A percentile compares a stretch with the other conserved stretches of the same genome.
Evolutionary conservation across 495 filamentous ascomycete species (phyloP).

Genomic region (Bombardia bombarda): DNA sequence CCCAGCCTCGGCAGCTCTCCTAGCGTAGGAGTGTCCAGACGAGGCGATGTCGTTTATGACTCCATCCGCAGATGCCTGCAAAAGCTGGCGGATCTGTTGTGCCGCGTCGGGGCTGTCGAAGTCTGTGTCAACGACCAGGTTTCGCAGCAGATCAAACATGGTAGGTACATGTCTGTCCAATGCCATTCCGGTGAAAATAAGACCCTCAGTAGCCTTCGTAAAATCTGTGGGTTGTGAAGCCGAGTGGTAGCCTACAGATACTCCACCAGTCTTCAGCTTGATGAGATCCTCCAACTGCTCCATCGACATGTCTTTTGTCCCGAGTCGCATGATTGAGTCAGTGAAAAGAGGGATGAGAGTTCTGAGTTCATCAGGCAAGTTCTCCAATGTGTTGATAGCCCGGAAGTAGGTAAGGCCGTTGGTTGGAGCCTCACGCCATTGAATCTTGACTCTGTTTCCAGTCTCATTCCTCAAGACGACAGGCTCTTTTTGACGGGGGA

Average conservation of each 20-base stretch:
- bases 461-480: slow-evolving; percentile 60
- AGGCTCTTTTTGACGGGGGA: slow-evolving; percentile 67
- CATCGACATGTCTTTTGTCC: slow-evolving; percentile 80
- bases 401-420: slow-evolving; percentile 96
- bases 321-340: slow-evolving; percentile 84
- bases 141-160: slow-evolving; percentile 82
- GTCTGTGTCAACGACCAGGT: slow-evolving; percentile 75
- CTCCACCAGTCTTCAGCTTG: slow-evolving; percentile 91
- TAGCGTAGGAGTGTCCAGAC: slow-evolving; percentile 77
- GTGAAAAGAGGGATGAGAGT: slow-evolving; percentile 84
- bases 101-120: slow-evolving; percentile 78
- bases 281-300: slow-evolving; percentile 92
- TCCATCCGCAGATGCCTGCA: slow-evolving; percentile 77
- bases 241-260: slow-evolving; percentile 70
- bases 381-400: slow-evolving; percentile 69
- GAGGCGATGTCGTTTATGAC: slow-evolving; percentile 87
- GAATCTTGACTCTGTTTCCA: slow-evolving; percentile 61
- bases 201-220: slow-evolving; percentile 63
- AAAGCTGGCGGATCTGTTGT: slow-evolving; percentile 71
- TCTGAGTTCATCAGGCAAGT: slow-evolving; percentile 78
- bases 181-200: slow-evolving; percentile 75
- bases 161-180: slow-evolving; percentile 80
- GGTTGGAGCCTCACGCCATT: slow-evolving; percentile 87
- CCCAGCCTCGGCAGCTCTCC: slow-evolving; percentile 70
- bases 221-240: slow-evolving; percentile 67